Percentiles rank a stretch among this genome's conserved stretches.
Evolutionary conservation across 2,329 filamentous ascomycete genomes (phyloP).

Genomic region (Aureobasidium uvarum): DNA sequence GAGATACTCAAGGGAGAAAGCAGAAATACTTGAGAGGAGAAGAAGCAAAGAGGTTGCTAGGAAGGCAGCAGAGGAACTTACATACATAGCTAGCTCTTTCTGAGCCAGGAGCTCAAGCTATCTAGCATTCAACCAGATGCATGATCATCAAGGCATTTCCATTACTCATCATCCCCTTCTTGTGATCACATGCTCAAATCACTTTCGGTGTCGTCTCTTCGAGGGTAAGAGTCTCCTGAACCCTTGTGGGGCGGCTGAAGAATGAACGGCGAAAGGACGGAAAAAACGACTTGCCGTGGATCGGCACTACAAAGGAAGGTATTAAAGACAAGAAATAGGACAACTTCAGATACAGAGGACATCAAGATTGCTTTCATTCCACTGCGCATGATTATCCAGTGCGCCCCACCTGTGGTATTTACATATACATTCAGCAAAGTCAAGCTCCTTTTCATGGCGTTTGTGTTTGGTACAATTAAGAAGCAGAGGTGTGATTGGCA

Average conservation of each 20-base stretch:
- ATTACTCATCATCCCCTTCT: too few species aligned
- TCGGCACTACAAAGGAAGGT: too few species aligned
- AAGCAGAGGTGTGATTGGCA: neutral
- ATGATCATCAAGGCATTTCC: too few species aligned
- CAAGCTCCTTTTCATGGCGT: neutral
- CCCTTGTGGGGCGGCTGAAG: too few species aligned
- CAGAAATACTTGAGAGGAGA: neutral
- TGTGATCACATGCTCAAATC: too few species aligned
- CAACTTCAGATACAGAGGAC: neutral
- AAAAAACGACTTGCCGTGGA: too few species aligned
- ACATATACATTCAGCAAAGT: neutral
- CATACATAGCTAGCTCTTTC: neutral
- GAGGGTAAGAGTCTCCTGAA: too few species aligned
- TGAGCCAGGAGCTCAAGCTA: neutral
- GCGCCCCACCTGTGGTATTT: constrained; percentile 11
- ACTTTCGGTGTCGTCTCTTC: too few species aligned
- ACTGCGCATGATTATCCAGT: neutral
- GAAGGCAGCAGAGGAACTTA: neutral
- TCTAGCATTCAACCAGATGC: neutral
- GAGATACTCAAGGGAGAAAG: neutral
- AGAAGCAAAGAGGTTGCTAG: neutral
- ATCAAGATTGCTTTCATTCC: neutral
- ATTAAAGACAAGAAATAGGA: too few species aligned
- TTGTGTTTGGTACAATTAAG: neutral
- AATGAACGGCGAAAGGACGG: too few species aligned